Percentiles rank a stretch among this genome's conserved stretches.
These are phyloP conservation scores for Backusella psychrophila DNA, from an alignment of 192 early-diverging fungal genomes.

Conservation along the genomic window DNA sequence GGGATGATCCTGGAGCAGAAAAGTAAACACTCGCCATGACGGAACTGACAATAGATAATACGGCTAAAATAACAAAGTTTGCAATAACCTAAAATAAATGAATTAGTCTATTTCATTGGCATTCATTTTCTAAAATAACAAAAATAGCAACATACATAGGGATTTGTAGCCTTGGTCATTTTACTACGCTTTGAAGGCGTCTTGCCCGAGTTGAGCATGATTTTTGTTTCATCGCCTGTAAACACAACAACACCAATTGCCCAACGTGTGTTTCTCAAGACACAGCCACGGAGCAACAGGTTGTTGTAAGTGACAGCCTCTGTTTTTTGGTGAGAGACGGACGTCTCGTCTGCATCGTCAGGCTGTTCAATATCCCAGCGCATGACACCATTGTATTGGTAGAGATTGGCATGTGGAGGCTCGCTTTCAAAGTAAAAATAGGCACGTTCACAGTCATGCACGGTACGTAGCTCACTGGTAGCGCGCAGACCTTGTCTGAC, in stretches of 20 bases:
- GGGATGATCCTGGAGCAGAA: conserved; percentile 51
- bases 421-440: conserved; percentile 79
- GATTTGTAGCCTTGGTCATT: conserved; percentile 92
- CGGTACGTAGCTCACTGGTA: conserved; percentile 55
- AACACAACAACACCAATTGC: conserved; percentile 83
- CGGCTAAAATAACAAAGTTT: conserved; percentile 80
- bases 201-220: conserved; percentile 92
- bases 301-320: conserved; percentile 77
- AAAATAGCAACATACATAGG: conserved; percentile 61
- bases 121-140: background rate
- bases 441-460: conserved; percentile 57
- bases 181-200: conserved; percentile 92
- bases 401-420: conserved; percentile 80
- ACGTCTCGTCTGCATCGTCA: conserved; percentile 7
- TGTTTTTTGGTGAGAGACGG: conserved; percentile 49
- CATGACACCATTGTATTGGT: conserved; percentile 81
- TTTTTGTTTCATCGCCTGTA: conserved; percentile 94
- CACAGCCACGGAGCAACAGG: conserved; percentile 89
- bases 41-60: conserved; percentile 67
- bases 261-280: conserved; percentile 90
- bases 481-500: conserved; percentile 66
- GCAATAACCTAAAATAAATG: conserved; percentile 55
- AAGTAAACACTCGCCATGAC: conserved; percentile 65
- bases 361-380: conserved; percentile 40
- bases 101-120: background rate